Evolutionary conservation across 1,139 yeast genomes (phyloP), one percentile per base, ranked within the genome.

Genomic region (Debaryomyces singareniensis): DNA sequence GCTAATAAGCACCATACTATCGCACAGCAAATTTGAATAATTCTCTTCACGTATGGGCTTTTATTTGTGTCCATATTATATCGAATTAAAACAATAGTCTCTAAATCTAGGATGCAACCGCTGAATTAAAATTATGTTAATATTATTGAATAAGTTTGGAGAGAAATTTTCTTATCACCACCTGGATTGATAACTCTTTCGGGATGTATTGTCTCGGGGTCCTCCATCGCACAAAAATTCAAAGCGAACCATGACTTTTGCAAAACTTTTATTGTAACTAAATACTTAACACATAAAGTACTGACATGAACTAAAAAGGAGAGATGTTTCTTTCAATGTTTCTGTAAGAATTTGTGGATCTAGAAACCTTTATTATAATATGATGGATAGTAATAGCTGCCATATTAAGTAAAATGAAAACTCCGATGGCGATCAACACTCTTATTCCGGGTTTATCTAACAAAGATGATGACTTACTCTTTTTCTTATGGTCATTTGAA

Each of bases 1-100:
- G 95, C 89, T 24, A 86, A 61, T 15, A 87, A 60, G 57, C 96
- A 87, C 95, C 96, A 87, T 1, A 68, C 40, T 20, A 85, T 75
- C 21, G 96, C 89, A 53, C 95, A 83, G 11, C 41, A 16, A 11
- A 55, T 44, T 34, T 57, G 63, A 15, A 51, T 42, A 6, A 55
- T 35, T 35, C 59, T 44, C 33, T 43, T 45, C 13, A 42, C 5
- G 33, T 35, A 35, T n/a, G 51, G 51, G 16, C 22, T 22, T 25
- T 34, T 26, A 16, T 29, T 18, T 15, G 40, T 24, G 25, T 43
- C 13, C 37, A 34, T 34, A 16, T 12, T n/a, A n/a, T n/a, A n/a
- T n/a, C n/a, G n/a, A n/a, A n/a, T n/a, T n/a, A n/a, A n/a, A n/a
- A n/a, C n/a, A n/a, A n/a, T n/a, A n/a, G n/a, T n/a, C n/a, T n/a